phyloP scores from a whole-genome alignment of 164 flowering plant genomes.

The Sextonia rubra region DNA sequence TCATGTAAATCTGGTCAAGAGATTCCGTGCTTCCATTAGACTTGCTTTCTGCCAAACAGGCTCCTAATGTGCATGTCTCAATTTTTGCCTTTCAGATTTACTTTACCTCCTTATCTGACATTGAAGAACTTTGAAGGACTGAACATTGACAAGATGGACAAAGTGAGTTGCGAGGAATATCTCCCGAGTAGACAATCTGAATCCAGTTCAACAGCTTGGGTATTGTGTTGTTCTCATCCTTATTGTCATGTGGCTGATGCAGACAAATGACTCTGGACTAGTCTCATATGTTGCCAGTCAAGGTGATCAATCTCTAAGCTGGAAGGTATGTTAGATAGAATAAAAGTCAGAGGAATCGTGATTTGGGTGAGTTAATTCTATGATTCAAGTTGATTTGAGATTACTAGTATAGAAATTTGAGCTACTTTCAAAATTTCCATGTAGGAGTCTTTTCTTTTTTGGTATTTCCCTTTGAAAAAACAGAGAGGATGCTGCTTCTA shows the following conservation, averaged over 20 bases:
- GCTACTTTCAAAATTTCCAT: neutral
- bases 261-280: conserved; percentile 71
- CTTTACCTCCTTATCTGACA: conserved; percentile 61
- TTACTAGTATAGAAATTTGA: neutral
- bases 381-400: no score
- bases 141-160: conserved; percentile 67
- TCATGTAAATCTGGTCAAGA: neutral
- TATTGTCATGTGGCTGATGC: conserved; percentile 9
- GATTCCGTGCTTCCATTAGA: neutral
- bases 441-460: neutral
- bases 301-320: conserved; percentile 64
- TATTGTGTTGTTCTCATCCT: neutral
- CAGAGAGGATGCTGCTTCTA: neutral
- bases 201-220: neutral
- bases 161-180: conserved; percentile 26
- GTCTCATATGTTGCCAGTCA: conserved; percentile 72
- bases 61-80: neutral
- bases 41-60: neutral
- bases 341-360: neutral
- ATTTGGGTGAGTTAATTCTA: neutral
- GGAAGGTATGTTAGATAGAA: conserved; percentile 45
- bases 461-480: neutral
- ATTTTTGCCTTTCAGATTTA: conserved; percentile 38
- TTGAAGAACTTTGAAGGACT: conserved; percentile 42
- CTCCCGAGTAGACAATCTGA: no score